These are phyloP conservation scores for Pyrenochaeta sp. DNA, from an alignment of 2,329 filamentous ascomycete species.

Conservation along the genomic window DNA sequence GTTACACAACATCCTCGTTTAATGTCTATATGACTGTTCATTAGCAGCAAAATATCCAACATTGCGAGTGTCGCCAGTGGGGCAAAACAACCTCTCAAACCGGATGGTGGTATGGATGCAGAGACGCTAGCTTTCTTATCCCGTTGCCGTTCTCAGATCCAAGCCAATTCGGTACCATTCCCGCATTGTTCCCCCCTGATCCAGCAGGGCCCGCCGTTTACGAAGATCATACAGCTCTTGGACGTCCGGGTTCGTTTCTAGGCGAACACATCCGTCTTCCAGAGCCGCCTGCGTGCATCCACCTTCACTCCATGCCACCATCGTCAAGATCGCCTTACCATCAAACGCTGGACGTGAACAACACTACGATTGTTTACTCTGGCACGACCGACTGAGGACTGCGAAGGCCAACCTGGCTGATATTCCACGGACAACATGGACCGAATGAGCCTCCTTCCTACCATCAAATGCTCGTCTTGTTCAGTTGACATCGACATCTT, in stretches of 20 bases:
- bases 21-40: slow-evolving; percentile 22
- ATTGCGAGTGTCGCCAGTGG: slow-evolving; percentile 42
- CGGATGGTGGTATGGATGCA: slow-evolving; percentile 30
- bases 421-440: slow-evolving; percentile 35
- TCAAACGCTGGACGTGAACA: slow-evolving; percentile 25
- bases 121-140: slow-evolving; percentile 35
- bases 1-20: slow-evolving; percentile 10
- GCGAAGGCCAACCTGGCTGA: slow-evolving; percentile 4
- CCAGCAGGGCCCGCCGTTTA: slow-evolving; percentile 34
- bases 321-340: slow-evolving; percentile 25
- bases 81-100: slow-evolving; percentile 39
- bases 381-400: slow-evolving; percentile 13
- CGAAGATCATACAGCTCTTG: slow-evolving; percentile 39
- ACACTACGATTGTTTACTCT: slow-evolving; percentile 4
- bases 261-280: slow-evolving; percentile 29
- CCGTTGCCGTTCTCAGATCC: slow-evolving; percentile 43
- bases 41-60: slow-evolving; percentile 42
- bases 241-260: slow-evolving; percentile 32
- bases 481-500: slow-evolving; percentile 78
- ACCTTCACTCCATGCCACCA: slow-evolving; percentile 35
- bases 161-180: slow-evolving; percentile 45
- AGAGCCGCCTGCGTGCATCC: slow-evolving; percentile 17
- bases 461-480: slow-evolving; percentile 52
- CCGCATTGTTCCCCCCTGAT: slow-evolving; percentile 42
- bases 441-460: slow-evolving; percentile 45